Evolutionary conservation across 495 filamentous ascomycete species (phyloP).

Genomic region (Podospora comata): DNA sequence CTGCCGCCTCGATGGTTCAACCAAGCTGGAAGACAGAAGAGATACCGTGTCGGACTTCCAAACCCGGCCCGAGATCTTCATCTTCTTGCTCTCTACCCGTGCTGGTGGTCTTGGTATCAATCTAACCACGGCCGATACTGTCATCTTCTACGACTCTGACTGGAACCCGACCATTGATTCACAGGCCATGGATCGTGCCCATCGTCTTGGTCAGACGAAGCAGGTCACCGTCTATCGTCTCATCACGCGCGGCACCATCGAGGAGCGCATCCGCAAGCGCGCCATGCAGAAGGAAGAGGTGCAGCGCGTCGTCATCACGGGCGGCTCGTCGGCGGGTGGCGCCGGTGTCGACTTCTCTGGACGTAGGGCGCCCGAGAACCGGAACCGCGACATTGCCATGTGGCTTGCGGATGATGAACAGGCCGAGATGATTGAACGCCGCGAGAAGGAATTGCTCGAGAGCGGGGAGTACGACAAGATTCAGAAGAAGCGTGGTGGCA

Average conservation of each 20-base stretch:
- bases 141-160: conserved; percentile 99
- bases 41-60: conserved; percentile 98
- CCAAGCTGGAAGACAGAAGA: conserved; percentile 95
- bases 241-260: conserved; percentile 95
- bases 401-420: conserved; percentile 96
- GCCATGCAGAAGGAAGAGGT: conserved; percentile 99
- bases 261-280: conserved; percentile 96
- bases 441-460: conserved; percentile 76
- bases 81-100: conserved; percentile 93
- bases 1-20: conserved; percentile 91
- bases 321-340: conserved; percentile 58
- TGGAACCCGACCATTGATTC: conserved; percentile 99
- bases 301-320: conserved; percentile 95
- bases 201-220: conserved; percentile 92
- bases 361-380: conserved; percentile 74
- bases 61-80: conserved; percentile 83
- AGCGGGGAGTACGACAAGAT: conserved; percentile 59
- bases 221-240: conserved; percentile 97
- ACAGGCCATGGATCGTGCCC: conserved; percentile 97
- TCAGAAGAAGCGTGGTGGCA: conserved; percentile 62
- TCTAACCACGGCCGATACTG: conserved; percentile 83
- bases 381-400: conserved; percentile 93
- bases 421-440: conserved; percentile 82
- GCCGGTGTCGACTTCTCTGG: conserved; percentile 86
- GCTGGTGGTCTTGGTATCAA: conserved; percentile 98